phyloP scores from a whole-genome alignment of 192 early-diverging fungal genomes.

The Backusella parvicylindrica region DNA sequence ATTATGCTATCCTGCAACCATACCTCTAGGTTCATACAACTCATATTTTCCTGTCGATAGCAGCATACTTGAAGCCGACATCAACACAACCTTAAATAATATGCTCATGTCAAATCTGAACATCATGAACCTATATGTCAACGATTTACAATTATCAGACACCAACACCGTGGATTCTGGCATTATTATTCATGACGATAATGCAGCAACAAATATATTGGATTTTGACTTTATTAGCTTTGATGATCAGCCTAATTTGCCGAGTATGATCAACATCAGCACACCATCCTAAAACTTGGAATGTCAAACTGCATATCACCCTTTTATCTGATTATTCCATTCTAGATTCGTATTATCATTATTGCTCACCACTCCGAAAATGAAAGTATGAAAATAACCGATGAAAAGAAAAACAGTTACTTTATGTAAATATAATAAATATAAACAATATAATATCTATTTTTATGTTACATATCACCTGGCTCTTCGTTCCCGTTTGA shows the following conservation, averaged over 20 bases:
- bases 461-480: neutral
- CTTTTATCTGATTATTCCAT: neutral
- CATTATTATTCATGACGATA: neutral
- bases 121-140: neutral
- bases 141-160: neutral
- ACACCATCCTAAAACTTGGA: neutral
- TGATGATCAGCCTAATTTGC: neutral
- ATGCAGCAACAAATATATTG: neutral
- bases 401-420: neutral
- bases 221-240: neutral
- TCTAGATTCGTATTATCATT: neutral
- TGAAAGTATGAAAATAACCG: neutral
- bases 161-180: neutral
- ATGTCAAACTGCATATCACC: neutral
- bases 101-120: neutral
- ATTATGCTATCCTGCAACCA: neutral
- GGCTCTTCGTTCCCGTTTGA: constrained; percentile 7
- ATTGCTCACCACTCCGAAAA: too few relatives aligned
- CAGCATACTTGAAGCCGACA: neutral
- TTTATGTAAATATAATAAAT: neutral
- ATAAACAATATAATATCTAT: neutral
- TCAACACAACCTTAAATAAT: neutral
- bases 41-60: neutral
- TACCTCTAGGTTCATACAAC: too few relatives aligned
- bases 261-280: neutral